phyloP scores from a whole-genome alignment of 1,284 basidiomycete genomes.

The Bothia castanella region DNA sequence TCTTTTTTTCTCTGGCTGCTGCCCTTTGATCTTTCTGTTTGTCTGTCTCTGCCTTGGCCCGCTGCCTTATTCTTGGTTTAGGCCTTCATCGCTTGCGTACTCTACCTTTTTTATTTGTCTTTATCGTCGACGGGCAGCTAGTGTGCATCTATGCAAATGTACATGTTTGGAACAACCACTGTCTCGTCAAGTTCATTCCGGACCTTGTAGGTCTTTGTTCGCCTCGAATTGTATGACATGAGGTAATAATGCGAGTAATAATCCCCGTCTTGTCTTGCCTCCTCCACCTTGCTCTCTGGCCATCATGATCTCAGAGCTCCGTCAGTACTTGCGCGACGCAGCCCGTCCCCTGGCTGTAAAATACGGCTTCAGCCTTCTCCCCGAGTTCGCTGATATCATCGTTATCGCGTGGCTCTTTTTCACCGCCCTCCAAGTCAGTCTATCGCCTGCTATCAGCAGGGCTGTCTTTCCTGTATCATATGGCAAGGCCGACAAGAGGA shows the following conservation, averaged over 20 bases:
- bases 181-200: not conserved
- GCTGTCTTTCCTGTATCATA: conserved; percentile 43
- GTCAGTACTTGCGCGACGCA: conserved; percentile 27
- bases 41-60: not conserved
- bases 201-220: conserved; percentile 16
- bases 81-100: conserved; percentile 14
- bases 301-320: conserved; percentile 30
- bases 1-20: not conserved
- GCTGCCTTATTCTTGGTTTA: conserved; percentile 25
- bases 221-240: conserved; percentile 1
- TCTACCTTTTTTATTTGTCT: conserved; percentile 34
- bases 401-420: conserved; percentile 54
- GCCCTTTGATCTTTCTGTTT: not conserved
- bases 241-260: conserved; percentile 14
- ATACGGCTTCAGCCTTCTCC: conserved; percentile 38
- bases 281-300: not conserved
- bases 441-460: conserved; percentile 47
- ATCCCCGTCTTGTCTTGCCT: not conserved
- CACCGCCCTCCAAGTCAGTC: conserved; percentile 45
- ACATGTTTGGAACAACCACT: conserved; percentile 23
- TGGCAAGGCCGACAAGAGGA: conserved; percentile 39
- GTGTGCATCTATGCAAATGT: conserved; percentile 31
- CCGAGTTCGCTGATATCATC: conserved; percentile 65
- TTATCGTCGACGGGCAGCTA: conserved; percentile 27
- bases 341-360: conserved; percentile 23